These are phyloP conservation scores for Bruguiera sexangula DNA, from an alignment of 345 rosid genomes.

Conservation along the genomic window DNA sequence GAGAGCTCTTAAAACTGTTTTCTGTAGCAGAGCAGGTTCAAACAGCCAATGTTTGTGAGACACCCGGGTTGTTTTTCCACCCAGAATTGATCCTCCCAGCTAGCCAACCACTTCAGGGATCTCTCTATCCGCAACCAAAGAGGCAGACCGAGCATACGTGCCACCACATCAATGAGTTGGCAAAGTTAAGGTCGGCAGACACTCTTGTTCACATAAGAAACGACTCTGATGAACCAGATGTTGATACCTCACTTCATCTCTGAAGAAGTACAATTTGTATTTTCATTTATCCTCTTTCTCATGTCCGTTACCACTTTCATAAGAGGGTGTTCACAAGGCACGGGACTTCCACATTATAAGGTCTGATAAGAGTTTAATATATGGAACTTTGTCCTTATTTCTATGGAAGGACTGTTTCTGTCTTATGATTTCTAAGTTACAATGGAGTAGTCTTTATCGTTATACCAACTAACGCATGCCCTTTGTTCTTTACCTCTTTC, in stretches of 20 bases:
- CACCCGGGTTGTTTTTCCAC: slow-evolving; percentile 21
- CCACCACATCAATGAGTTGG: slow-evolving; percentile 17
- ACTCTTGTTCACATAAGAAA: slow-evolving; percentile 15
- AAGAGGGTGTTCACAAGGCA: too few relatives aligned
- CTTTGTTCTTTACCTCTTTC: not conserved
- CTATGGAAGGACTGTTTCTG: too few relatives aligned
- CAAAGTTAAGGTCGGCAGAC: slow-evolving; percentile 19
- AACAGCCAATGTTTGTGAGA: slow-evolving; percentile 11
- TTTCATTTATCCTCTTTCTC: slow-evolving; percentile 20
- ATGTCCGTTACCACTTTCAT: slow-evolving; percentile 4
- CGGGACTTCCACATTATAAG: too few relatives aligned
- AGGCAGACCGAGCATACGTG: slow-evolving; percentile 17
- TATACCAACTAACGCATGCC: too few relatives aligned
- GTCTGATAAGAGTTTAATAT: too few relatives aligned
- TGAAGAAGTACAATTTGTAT: slow-evolving; percentile 22
- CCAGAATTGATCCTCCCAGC: slow-evolving; percentile 25
- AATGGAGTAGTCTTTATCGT: too few relatives aligned
- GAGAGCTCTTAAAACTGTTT: slow-evolving; percentile 27
- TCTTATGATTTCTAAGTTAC: too few relatives aligned
- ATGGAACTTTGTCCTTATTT: too few relatives aligned
- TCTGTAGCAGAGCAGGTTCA: slow-evolving; percentile 23
- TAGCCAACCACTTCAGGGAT: slow-evolving; percentile 16
- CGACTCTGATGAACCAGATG: slow-evolving; percentile 31
- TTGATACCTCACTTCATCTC: slow-evolving; percentile 50
- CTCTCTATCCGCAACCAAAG: slow-evolving; percentile 13